Percentiles rank a stretch among this genome's conserved stretches.
These are phyloP conservation scores for Apiotrichum gracile DNA, from an alignment of 1,284 basidiomycete species.

Conservation along the genomic window DNA sequence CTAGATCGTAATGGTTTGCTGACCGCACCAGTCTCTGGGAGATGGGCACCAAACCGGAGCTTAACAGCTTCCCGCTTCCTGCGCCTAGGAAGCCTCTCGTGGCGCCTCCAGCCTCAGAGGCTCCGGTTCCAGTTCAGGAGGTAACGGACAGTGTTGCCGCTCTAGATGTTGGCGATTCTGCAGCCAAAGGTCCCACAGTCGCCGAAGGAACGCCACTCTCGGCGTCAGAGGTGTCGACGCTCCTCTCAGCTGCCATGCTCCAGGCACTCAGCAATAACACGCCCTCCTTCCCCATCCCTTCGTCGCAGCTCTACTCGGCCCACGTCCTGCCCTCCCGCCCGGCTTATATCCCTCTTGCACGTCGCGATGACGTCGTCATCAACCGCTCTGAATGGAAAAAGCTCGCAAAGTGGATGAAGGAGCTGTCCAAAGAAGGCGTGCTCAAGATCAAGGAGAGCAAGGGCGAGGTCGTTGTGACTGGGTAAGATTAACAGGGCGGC, in stretches of 20 bases:
- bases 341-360: constrained; percentile 56
- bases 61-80: constrained; percentile 26
- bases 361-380: constrained; percentile 56
- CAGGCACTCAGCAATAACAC: constrained; percentile 55
- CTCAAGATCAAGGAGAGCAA: constrained; percentile 67
- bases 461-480: constrained; percentile 48
- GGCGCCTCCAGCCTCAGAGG: constrained; percentile 10
- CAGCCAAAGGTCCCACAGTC: constrained; percentile 32
- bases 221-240: constrained; percentile 48
- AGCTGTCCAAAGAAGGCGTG: constrained; percentile 63
- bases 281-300: constrained; percentile 64
- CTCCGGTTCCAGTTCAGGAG: background rate
- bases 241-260: constrained; percentile 60
- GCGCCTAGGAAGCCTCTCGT: constrained; percentile 23
- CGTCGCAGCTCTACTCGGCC: constrained; percentile 68
- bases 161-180: constrained; percentile 56
- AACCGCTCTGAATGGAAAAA: constrained; percentile 60
- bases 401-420: constrained; percentile 69
- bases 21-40: constrained; percentile 37
- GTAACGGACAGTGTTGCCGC: background rate
- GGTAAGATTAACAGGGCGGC: constrained; percentile 9
- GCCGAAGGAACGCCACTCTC: constrained; percentile 48
- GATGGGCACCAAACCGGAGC: constrained; percentile 29
- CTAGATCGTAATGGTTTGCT: background rate
- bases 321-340: constrained; percentile 71